phyloP scores from a whole-genome alignment of 164 flowering plant genomes.

The Paratinospora sagittata region DNA sequence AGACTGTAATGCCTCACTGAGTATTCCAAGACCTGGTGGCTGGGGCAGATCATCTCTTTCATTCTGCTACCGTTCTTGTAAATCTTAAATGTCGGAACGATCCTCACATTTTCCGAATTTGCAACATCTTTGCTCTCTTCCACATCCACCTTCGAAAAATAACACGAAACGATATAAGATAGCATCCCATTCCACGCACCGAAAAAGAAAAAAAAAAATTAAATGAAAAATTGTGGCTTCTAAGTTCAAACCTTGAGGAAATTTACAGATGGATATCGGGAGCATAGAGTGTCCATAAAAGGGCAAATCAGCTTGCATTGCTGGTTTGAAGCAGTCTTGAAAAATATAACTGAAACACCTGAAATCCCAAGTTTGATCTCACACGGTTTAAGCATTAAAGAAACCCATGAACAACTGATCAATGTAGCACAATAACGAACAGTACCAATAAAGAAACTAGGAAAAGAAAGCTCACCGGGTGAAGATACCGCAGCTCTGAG shows the following conservation, averaged over 20 bases:
- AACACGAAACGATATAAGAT: background rate
- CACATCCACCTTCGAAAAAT: slow-evolving; percentile 60
- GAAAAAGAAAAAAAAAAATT: background rate
- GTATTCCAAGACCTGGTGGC: slow-evolving; percentile 62
- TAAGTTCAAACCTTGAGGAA: slow-evolving; percentile 58
- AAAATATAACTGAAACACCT: slow-evolving; percentile 75
- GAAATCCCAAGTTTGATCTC: slow-evolving; percentile 14
- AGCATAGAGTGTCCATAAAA: slow-evolving; percentile 51
- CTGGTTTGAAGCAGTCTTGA: slow-evolving; percentile 31
- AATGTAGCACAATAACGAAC: background rate
- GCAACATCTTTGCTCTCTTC: slow-evolving; percentile 54
- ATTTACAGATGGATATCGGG: slow-evolving; percentile 63
- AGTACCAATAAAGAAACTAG: background rate
- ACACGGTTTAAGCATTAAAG: background rate
- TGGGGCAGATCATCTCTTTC: slow-evolving; percentile 84
- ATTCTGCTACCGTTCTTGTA: slow-evolving; percentile 67
- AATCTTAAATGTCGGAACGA: slow-evolving; percentile 86
- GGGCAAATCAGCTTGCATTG: slow-evolving; percentile 62
- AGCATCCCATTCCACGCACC: background rate
- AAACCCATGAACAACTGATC: background rate
- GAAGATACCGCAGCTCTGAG: slow-evolving; percentile 65
- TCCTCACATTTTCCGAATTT: slow-evolving; percentile 53
- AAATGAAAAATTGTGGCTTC: background rate
- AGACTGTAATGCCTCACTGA: slow-evolving; percentile 84
- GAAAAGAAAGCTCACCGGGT: slow-evolving; percentile 56